phyloP scores from a whole-genome alignment of 2,329 filamentous ascomycete genomes.

The Xylariales sp. region DNA sequence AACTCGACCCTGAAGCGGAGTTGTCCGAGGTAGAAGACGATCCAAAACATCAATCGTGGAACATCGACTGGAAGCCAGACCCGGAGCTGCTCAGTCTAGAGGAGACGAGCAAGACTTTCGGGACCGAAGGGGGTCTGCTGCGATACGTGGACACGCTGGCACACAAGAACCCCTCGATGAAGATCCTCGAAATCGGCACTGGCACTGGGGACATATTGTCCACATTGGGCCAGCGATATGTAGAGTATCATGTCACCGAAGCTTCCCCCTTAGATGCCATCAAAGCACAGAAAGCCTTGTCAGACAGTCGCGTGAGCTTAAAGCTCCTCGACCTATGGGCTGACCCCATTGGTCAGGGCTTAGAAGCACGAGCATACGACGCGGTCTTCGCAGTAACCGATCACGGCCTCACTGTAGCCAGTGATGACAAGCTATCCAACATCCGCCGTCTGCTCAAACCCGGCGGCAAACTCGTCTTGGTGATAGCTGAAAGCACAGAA shows the following conservation, averaged over 20 bases:
- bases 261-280: conserved; percentile 41
- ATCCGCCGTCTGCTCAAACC: conserved; percentile 10
- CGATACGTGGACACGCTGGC: conserved; percentile 30
- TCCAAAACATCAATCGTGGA: conserved; percentile 21
- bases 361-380: conserved; percentile 45
- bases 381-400: conserved; percentile 45
- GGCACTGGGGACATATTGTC: conserved; percentile 40
- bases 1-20: conserved; percentile 8
- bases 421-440: conserved; percentile 3
- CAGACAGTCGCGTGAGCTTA: conserved; percentile 43
- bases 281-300: conserved; percentile 39
- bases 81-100: conserved; percentile 20
- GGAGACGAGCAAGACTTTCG: conserved; percentile 19
- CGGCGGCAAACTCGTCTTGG: conserved; percentile 2
- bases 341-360: conserved; percentile 48
- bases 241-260: conserved; percentile 43
- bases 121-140: conserved; percentile 17
- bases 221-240: conserved; percentile 36
- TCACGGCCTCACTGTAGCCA: neutral
- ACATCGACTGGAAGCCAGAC: conserved; percentile 31
- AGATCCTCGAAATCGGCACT: conserved; percentile 43
- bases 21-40: neutral
- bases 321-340: conserved; percentile 45
- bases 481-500: neutral
- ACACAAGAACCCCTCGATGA: conserved; percentile 24